These are phyloP conservation scores for Cladosporium sp. DNA, from an alignment of 2,329 filamentous ascomycete genomes.

Conservation along the genomic window DNA sequence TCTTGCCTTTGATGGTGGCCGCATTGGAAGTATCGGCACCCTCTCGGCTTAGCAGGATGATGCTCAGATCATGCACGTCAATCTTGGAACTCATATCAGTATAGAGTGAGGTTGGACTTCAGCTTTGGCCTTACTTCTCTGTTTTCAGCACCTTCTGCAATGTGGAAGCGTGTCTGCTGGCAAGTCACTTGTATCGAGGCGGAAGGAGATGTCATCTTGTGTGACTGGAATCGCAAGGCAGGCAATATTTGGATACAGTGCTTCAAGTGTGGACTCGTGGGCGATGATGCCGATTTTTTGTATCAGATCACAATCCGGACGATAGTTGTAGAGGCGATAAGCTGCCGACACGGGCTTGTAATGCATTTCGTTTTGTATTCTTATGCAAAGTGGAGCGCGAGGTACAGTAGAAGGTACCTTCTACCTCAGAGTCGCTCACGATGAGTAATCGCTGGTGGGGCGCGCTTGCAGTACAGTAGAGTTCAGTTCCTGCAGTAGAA, in stretches of 20 bases:
- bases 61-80: conserved; percentile 66
- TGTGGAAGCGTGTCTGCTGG: conserved; percentile 23
- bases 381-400: neutral
- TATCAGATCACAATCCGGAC: neutral
- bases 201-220: neutral
- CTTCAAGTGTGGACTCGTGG: neutral
- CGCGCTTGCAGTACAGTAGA: neutral
- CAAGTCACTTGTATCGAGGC: conserved; percentile 18
- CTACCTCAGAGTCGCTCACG: neutral
- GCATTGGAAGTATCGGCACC: conserved; percentile 38
- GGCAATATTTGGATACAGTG: neutral
- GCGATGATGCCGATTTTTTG: neutral
- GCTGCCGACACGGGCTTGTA: neutral
- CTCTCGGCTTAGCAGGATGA: conserved; percentile 55
- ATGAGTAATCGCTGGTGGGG: conserved; percentile 11
- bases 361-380: neutral
- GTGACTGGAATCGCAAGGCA: neutral
- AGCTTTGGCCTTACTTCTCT: conserved; percentile 9
- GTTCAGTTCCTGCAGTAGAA: neutral
- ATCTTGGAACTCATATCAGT: conserved; percentile 32
- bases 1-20: conserved; percentile 50
- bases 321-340: neutral
- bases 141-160: conserved; percentile 12
- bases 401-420: neutral
- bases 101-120: neutral